Evolutionary conservation across 1,139 yeast species (phyloP).

Genomic region (Blastobotrys niveus): DNA sequence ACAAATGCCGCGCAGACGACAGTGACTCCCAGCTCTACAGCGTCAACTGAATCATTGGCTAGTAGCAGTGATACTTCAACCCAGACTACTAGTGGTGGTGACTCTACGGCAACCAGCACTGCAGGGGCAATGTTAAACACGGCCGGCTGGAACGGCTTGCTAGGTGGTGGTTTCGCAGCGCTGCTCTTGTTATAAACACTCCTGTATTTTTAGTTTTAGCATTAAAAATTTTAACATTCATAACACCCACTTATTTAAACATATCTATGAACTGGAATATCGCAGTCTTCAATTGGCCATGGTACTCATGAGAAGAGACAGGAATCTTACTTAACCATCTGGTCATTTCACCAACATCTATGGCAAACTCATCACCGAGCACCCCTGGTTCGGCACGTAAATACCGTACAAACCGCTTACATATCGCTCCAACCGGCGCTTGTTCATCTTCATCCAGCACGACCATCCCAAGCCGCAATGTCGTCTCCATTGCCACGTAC

Average conservation of each 20-base stretch:
- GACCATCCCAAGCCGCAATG: not conserved
- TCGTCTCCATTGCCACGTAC: not conserved
- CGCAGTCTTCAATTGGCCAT: too few relatives aligned
- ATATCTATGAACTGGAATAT: too few relatives aligned
- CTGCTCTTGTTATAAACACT: not conserved
- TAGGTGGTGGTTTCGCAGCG: conserved; percentile 7
- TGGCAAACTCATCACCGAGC: too few relatives aligned
- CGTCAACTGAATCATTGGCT: too few relatives aligned
- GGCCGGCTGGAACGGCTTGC: conserved; percentile 10
- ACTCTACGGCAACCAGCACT: conserved; percentile 2
- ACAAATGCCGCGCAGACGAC: too few relatives aligned
- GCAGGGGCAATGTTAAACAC: conserved; percentile 5
- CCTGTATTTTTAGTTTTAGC: not conserved
- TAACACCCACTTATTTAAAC: too few relatives aligned
- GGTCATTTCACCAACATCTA: too few relatives aligned
- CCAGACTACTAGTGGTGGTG: not conserved
- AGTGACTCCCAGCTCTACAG: too few relatives aligned
- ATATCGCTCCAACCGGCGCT: not conserved
- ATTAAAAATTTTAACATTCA: too few relatives aligned
- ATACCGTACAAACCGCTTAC: not conserved
- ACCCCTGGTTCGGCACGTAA: not conserved
- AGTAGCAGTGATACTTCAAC: too few relatives aligned
- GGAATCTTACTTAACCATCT: too few relatives aligned
- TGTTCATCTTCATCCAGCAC: not conserved
- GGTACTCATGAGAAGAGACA: too few relatives aligned